Evolutionary conservation across 2,329 filamentous ascomycete species (phyloP).

Genomic region (Fusarium subglutinans): DNA sequence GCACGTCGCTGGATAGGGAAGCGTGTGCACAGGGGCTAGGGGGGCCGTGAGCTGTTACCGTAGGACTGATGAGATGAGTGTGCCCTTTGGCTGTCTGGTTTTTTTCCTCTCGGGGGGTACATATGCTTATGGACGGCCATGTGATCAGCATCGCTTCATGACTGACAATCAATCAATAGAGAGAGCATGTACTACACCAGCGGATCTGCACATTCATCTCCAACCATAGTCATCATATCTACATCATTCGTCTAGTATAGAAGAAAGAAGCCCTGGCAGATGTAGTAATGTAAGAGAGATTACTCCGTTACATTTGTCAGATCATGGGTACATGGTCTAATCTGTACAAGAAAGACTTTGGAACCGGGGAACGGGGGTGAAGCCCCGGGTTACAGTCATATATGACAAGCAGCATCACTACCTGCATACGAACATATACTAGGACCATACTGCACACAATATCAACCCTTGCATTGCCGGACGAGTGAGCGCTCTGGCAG

Average conservation of each 20-base stretch:
- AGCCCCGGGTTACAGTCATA: constrained; percentile 22
- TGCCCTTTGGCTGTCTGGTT: constrained; percentile 11
- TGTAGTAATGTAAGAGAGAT: background rate
- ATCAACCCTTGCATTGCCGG: background rate
- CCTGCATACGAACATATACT: constrained; percentile 14
- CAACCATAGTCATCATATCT: background rate
- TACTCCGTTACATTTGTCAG: constrained; percentile 7
- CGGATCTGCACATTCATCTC: background rate
- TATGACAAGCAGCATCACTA: constrained; percentile 28
- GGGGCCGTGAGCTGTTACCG: constrained; percentile 25
- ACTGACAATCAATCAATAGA: background rate
- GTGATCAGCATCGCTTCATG: constrained; percentile 3
- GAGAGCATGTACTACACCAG: background rate
- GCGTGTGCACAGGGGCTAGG: constrained; percentile 34
- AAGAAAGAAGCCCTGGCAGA: background rate
- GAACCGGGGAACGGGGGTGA: constrained; percentile 17
- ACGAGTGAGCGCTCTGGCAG: background rate
- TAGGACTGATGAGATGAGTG: constrained; percentile 21
- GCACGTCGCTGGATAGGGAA: constrained; percentile 43
- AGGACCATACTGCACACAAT: background rate
- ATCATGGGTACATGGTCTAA: constrained; percentile 9
- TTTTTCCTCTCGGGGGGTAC: background rate
- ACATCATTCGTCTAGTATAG: background rate
- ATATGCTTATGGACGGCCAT: constrained; percentile 6
- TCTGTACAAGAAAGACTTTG: background rate